Evolutionary conservation across 495 filamentous ascomycete genomes (phyloP).

Genomic region (Collariella sp.): DNA sequence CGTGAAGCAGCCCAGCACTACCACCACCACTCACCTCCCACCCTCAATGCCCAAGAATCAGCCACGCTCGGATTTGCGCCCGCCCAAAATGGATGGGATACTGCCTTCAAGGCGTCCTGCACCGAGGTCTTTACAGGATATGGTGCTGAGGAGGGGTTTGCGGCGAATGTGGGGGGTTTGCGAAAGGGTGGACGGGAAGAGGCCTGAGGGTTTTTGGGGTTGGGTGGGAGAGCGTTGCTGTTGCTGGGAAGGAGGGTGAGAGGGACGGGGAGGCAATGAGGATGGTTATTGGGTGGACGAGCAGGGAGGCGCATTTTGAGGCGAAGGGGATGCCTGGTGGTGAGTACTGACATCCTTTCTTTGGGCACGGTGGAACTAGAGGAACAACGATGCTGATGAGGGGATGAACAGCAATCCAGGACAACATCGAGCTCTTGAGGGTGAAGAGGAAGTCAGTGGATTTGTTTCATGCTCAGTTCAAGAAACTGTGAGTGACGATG

Average conservation of each 20-base stretch:
- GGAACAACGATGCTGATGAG: background rate
- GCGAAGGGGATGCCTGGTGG: constrained; percentile 6
- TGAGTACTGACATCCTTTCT: background rate
- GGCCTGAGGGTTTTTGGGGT: constrained; percentile 6
- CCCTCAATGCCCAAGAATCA: background rate
- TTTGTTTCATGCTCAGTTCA: constrained; percentile 17
- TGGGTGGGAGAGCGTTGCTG: background rate
- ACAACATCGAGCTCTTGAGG: constrained; percentile 12
- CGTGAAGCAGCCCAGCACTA: background rate
- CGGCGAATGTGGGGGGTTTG: constrained; percentile 11
- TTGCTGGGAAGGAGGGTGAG: background rate
- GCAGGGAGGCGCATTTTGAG: constrained; percentile 8
- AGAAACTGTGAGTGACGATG: background rate
- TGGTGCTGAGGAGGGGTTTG: constrained; percentile 15
- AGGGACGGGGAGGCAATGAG: constrained; percentile 1
- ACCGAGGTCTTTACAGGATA: constrained; percentile 18
- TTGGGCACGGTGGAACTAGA: background rate
- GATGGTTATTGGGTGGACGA: constrained; percentile 10
- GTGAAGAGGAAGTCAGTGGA: constrained; percentile 9
- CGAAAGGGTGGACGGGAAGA: background rate
- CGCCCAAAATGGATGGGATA: background rate
- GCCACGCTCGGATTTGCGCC: constrained; percentile 1
- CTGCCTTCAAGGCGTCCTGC: constrained; percentile 8
- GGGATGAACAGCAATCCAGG: constrained; percentile 4
- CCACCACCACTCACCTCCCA: background rate